Percentiles rank a stretch among this genome's conserved stretches.
Evolutionary conservation across 257 asterid species (phyloP).

Genomic region (Marsdenia floribunda): DNA sequence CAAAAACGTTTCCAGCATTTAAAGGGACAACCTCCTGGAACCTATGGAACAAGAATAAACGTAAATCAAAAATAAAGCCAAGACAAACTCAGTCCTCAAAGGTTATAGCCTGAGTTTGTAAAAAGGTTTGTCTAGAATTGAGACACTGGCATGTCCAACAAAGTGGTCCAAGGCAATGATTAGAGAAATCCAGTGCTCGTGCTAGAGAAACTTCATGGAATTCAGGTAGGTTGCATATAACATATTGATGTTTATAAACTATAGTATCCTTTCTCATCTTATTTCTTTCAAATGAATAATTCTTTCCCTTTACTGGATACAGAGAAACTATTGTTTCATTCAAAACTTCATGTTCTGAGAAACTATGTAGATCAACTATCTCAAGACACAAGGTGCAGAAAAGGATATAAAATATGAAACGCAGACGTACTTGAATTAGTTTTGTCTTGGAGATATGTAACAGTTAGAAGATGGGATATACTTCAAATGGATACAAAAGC

Average conservation of each 20-base stretch:
- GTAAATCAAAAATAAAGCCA: neutral
- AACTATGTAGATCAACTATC: neutral
- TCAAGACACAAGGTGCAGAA: neutral
- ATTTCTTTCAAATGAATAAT: neutral
- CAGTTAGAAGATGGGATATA: neutral
- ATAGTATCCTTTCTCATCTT: neutral
- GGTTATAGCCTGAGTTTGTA: neutral
- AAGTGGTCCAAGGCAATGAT: neutral
- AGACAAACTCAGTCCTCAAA: neutral
- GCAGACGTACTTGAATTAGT: neutral
- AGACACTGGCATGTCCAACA: neutral
- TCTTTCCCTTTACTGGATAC: neutral
- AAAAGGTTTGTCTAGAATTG: neutral
- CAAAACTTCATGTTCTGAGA: neutral
- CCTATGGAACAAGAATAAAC: slow-evolving; percentile 30
- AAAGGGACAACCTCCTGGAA: slow-evolving; percentile 95
- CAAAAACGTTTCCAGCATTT: slow-evolving; percentile 85
- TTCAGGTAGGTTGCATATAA: neutral
- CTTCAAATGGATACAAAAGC: neutral
- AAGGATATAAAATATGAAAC: neutral
- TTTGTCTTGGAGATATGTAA: no score
- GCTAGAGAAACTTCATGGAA: neutral
- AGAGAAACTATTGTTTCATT: neutral
- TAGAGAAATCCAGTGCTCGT: neutral
- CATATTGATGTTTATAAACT: neutral